Evolutionary conservation across 371 early-diverging fungal species (phyloP).

Genomic region (Nematocida ironsii): DNA sequence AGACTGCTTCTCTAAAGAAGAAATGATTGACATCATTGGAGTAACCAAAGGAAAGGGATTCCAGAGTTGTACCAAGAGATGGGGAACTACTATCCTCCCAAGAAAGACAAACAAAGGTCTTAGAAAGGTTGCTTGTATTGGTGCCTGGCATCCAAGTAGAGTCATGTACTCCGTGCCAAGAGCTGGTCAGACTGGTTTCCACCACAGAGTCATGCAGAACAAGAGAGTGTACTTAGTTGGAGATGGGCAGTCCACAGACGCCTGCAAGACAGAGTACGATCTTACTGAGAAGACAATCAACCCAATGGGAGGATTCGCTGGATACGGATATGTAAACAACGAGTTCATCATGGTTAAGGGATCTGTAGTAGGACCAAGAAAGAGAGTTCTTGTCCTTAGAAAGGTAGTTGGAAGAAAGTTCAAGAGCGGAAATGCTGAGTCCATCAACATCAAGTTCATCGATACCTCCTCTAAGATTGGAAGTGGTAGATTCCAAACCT

Average conservation of each 20-base stretch:
- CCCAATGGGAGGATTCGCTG: constrained; percentile 97
- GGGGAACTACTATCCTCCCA: constrained; percentile 99
- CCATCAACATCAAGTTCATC: constrained; percentile 89
- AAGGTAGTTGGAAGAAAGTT: constrained; percentile 89
- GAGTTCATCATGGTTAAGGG: constrained; percentile 99
- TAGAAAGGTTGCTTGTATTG: constrained; percentile 99
- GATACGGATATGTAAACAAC: constrained; percentile 94
- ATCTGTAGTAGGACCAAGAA: constrained; percentile 88
- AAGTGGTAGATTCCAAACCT: constrained; percentile 99
- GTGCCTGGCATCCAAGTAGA: constrained; percentile 99
- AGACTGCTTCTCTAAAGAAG: constrained; percentile 89
- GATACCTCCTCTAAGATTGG: constrained; percentile 99
- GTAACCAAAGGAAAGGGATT: constrained; percentile 99
- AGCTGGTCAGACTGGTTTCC: constrained; percentile 99
- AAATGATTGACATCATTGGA: constrained; percentile 95
- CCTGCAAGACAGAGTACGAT: constrained; percentile 89
- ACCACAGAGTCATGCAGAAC: constrained; percentile 98
- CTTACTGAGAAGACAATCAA: constrained; percentile 90
- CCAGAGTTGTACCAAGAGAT: constrained; percentile 97
- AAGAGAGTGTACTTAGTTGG: constrained; percentile 99
- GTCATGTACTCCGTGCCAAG: constrained; percentile 98
- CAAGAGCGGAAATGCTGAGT: constrained; percentile 87
- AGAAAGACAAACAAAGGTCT: constrained; percentile 99
- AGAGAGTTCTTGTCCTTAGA: constrained; percentile 94
- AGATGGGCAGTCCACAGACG: constrained; percentile 78